These are phyloP conservation scores for Penicillium cosmopolitanum DNA, from an alignment of 495 filamentous ascomycete species.

Conservation along the genomic window DNA sequence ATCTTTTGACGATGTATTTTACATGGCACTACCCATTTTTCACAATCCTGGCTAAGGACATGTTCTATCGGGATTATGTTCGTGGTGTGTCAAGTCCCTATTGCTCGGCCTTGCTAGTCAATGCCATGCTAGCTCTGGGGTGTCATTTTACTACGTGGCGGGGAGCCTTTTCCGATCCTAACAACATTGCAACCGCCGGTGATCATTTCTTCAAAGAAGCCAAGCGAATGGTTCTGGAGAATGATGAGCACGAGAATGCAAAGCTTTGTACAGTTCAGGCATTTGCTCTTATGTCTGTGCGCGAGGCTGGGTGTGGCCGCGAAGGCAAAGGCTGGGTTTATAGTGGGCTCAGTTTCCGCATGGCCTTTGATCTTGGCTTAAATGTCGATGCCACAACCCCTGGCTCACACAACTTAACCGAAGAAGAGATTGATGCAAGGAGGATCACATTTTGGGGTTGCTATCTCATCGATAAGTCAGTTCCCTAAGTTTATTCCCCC, in stretches of 20 bases:
- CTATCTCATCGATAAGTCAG: conserved; percentile 91
- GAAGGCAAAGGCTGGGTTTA: conserved; percentile 98
- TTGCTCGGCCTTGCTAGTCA: conserved; percentile 88
- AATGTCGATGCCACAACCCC: conserved; percentile 80
- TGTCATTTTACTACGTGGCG: conserved; percentile 89
- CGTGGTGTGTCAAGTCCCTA: conserved; percentile 68
- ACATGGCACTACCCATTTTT: conserved; percentile 98
- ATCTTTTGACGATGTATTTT: conserved; percentile 97
- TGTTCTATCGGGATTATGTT: conserved; percentile 88
- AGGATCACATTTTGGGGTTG: conserved; percentile 98
- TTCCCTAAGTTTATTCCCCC: conserved; percentile 4
- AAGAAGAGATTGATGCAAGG: conserved; percentile 85
- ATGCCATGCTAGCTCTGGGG: conserved; percentile 93
- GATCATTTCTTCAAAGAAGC: conserved; percentile 98
- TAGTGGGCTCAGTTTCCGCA: conserved; percentile 97
- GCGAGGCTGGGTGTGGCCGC: conserved; percentile 92
- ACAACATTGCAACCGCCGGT: conserved; percentile 83
- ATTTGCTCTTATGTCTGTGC: conserved; percentile 91
- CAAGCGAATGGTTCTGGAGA: conserved; percentile 84
- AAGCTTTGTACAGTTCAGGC: conserved; percentile 94
- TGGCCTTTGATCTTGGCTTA: conserved; percentile 92
- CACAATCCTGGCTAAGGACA: conserved; percentile 83
- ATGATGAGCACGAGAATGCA: conserved; percentile 92
- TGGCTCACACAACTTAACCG: conserved; percentile 63
- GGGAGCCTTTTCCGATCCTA: conserved; percentile 68